These are phyloP conservation scores for Geosmithia flava DNA, from an alignment of 2,329 filamentous ascomycete genomes.

Conservation along the genomic window DNA sequence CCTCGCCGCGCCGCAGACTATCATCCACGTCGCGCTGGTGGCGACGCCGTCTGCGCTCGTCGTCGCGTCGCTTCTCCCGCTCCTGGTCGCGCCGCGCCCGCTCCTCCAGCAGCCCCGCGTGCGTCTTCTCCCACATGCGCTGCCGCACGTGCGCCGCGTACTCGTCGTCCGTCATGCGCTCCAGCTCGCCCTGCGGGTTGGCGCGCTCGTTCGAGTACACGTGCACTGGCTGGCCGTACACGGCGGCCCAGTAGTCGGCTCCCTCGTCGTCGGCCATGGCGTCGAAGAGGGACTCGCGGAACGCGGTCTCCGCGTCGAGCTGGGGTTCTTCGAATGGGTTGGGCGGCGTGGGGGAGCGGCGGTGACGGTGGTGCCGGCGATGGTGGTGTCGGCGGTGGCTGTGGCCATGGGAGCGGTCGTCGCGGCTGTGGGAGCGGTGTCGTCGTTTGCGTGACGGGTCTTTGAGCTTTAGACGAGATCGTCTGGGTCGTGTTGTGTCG, in stretches of 20 bases:
- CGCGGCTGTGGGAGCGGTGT: constrained; percentile 7
- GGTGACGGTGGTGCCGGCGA: constrained; percentile 11
- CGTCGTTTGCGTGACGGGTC: constrained; percentile 10
- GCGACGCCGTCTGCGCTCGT: constrained; percentile 31
- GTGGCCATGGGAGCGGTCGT: constrained; percentile 13
- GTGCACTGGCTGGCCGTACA: constrained; percentile 95
- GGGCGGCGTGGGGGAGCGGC: constrained; percentile 27
- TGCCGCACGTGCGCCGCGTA: constrained; percentile 76
- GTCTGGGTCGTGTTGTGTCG: constrained; percentile 13
- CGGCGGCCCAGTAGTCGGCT: constrained; percentile 84
- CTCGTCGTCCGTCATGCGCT: constrained; percentile 85
- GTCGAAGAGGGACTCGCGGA: constrained; percentile 90
- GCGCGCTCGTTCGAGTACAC: constrained; percentile 43
- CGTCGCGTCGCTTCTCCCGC: constrained; percentile 28
- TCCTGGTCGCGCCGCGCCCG: constrained; percentile 44
- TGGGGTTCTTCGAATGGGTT: constrained; percentile 32
- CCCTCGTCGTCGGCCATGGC: constrained; percentile 95
- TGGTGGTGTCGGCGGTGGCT: constrained; percentile 16
- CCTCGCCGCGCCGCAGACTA: constrained; percentile 54
- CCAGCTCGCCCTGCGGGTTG: constrained; percentile 42
- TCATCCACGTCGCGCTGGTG: constrained; percentile 56
- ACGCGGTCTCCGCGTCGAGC: constrained; percentile 61
- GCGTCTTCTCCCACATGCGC: constrained; percentile 92
- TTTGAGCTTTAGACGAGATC: constrained; percentile 21
- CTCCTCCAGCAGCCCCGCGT: constrained; percentile 73